These are phyloP conservation scores for Curvularia lunata DNA, from an alignment of 2,329 filamentous ascomycete genomes.

Conservation along the genomic window DNA sequence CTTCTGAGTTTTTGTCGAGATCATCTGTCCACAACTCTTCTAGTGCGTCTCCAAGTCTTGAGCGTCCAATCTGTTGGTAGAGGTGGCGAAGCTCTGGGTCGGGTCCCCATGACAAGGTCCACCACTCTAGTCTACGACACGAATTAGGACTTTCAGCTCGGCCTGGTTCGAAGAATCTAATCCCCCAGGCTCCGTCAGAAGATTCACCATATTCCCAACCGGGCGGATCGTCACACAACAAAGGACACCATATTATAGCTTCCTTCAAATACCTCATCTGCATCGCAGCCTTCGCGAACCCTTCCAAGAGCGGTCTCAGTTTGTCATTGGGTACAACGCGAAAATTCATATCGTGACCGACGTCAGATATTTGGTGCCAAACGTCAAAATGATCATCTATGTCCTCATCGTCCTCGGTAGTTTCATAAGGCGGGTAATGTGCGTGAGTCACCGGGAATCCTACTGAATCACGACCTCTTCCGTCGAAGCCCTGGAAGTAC, in stretches of 20 bases:
- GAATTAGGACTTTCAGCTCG: background rate
- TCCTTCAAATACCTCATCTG: background rate
- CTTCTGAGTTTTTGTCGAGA: background rate
- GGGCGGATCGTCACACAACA: background rate
- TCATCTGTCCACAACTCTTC: background rate
- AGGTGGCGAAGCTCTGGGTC: background rate
- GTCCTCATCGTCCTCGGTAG: background rate
- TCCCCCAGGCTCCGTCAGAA: background rate
- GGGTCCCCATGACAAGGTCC: background rate
- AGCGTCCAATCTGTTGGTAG: background rate
- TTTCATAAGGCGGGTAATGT: constrained; percentile 1
- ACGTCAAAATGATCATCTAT: background rate
- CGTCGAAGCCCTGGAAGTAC: background rate
- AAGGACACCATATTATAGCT: constrained; percentile 2
- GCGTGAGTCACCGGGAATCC: background rate
- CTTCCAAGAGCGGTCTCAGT: background rate
- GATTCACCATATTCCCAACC: too few relatives aligned
- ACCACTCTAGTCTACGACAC: background rate
- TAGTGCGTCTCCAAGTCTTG: background rate
- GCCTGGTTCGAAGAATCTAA: background rate
- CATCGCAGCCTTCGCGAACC: background rate
- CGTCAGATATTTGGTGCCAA: too few relatives aligned
- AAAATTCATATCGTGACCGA: background rate
- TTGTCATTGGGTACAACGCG: background rate
- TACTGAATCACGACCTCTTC: background rate